Percentiles rank a stretch among this genome's conserved stretches.
phyloP scores from a whole-genome alignment of 352 stramenopile genomes.

The Phytophthora sp. region DNA sequence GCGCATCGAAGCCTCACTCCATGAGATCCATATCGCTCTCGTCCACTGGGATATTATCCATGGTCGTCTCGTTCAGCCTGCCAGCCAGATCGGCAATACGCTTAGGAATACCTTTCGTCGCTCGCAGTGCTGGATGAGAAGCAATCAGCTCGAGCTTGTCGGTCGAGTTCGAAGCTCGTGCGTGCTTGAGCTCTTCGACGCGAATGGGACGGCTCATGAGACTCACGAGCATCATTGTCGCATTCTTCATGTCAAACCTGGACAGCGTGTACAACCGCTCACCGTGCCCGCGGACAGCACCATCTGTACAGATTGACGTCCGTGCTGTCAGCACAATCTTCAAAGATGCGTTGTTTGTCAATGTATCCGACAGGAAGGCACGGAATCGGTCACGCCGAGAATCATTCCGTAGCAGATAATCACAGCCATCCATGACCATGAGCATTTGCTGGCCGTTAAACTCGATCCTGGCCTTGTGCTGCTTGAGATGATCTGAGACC shows the following conservation, averaged over 20 bases:
- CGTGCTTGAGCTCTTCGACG: slow-evolving; percentile 65
- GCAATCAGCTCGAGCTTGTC: slow-evolving; percentile 80
- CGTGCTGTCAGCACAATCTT: slow-evolving; percentile 77
- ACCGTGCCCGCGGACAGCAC: slow-evolving; percentile 67
- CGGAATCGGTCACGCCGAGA: slow-evolving; percentile 66
- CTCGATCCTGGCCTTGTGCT: slow-evolving; percentile 57
- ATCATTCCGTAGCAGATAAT: slow-evolving; percentile 63
- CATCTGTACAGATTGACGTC: slow-evolving; percentile 67
- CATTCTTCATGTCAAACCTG: slow-evolving; percentile 72
- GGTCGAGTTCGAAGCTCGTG: slow-evolving; percentile 35
- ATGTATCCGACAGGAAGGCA: slow-evolving; percentile 65
- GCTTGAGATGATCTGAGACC: slow-evolving; percentile 57
- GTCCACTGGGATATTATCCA: slow-evolving; percentile 68
- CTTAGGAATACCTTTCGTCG: slow-evolving; percentile 69
- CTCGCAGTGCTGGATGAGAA: slow-evolving; percentile 68
- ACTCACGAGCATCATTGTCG: slow-evolving; percentile 78
- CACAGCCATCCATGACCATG: slow-evolving; percentile 75
- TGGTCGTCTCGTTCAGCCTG: slow-evolving; percentile 66
- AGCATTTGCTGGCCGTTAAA: slow-evolving; percentile 65
- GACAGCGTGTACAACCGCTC: slow-evolving; percentile 73
- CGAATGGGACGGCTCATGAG: slow-evolving; percentile 77
- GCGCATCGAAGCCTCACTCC: slow-evolving; percentile 25
- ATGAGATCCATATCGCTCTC: slow-evolving; percentile 43
- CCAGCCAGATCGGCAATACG: slow-evolving; percentile 75
- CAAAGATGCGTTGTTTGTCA: slow-evolving; percentile 74